Base-by-base conservation (phyloP, 2,329 filamentous ascomycete species). In the Sporothrix curviconia region DNA sequence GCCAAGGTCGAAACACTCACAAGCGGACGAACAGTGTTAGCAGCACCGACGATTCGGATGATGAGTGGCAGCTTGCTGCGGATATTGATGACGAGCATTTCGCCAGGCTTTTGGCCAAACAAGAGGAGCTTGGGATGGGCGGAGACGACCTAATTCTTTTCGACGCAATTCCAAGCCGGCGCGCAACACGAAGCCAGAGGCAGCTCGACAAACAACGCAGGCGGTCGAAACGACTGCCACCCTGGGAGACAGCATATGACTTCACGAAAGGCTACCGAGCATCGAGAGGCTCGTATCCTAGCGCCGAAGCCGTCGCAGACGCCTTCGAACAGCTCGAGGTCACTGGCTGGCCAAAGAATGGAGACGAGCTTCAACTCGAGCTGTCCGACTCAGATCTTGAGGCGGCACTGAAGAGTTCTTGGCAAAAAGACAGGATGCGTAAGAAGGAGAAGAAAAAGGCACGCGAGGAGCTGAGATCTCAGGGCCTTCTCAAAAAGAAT, bases 291-390 rank as follows among this genome's bases (percentile, higher is more conserved):
- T 65, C 68, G 47, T 73, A 71, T 54, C 70, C 71, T 7, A 75
- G 68, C 57, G 75, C 76, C 30, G 69, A 70, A 22, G 66, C 70
- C 34, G 69, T 76, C 62, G 71, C 73, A 9, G 70, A 85, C 57
- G 72, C 71, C 2, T 81, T 83, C 60, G 83, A 86, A 60, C 87
- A 84, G 8, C 86, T 96, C 62, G 90, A 96, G 66, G 76, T 95
- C 44, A 92, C 94, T 86, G 89, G 95, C 66, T 90, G 88, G 72
- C 81, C 88, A 15, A 24, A 17, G 79, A 85, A 25, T 84, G 85
- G 24, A 7, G 44, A 32, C n/a, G 22, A 30, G 0, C 30, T 56
- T 3, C 32, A 57, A 2, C 4, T 62, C 3, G 74, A 81, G 22
- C 69, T 87, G 8, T 82, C 80, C 0, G 88, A 92, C 64, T 82